Evolutionary conservation across 495 filamentous ascomycete genomes (phyloP), one percentile per base, ranked within the genome.

Genomic region (Aspergillus baeticus): DNA sequence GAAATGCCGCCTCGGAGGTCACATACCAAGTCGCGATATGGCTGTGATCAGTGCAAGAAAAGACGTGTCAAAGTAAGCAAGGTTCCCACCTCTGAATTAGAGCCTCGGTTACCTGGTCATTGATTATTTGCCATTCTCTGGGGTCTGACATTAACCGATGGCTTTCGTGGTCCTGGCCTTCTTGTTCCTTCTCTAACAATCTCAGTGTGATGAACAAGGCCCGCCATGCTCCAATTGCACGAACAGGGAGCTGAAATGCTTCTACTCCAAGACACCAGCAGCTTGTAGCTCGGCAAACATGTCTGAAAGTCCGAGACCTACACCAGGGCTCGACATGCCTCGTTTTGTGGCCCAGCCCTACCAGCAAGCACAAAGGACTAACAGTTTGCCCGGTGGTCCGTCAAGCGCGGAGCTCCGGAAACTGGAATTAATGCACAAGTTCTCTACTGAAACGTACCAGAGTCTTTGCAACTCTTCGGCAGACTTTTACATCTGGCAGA

Each of bases 41-140:
- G 82, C 5, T 85, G 82, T 55, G 70, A 77, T 33, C 78, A 83
- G 58, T 85, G 82, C 64, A 84, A 84, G 64, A 72, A 74, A 51
- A 67, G 82, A 21, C 79, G 80, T 42, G 78, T 84, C 62, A 82
- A 81, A 75, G 81, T 80, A 50, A 54, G 67, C 54, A 10, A 13
- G n/a, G n/a, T n/a, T n/a, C n/a, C 0, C 4, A 14, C 20, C 8
- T 21, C 29, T 6, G 26, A 17, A 11, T 21, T 11, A 22, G 22
- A 18, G 17, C 17, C 38, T 42, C 10, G n/a, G 3, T 5, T 3
- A 42, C 4, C 10, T 18, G 22, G 10, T 10, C n/a, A n/a, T n/a
- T n/a, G n/a, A n/a, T n/a, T n/a, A n/a, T n/a, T n/a, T n/a, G n/a
- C n/a, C n/a, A n/a, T n/a, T n/a, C n/a, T n/a, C n/a, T n/a, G n/a